phyloP scores from a whole-genome alignment of 2,329 filamentous ascomycete species.

The Apiospora koreana region DNA sequence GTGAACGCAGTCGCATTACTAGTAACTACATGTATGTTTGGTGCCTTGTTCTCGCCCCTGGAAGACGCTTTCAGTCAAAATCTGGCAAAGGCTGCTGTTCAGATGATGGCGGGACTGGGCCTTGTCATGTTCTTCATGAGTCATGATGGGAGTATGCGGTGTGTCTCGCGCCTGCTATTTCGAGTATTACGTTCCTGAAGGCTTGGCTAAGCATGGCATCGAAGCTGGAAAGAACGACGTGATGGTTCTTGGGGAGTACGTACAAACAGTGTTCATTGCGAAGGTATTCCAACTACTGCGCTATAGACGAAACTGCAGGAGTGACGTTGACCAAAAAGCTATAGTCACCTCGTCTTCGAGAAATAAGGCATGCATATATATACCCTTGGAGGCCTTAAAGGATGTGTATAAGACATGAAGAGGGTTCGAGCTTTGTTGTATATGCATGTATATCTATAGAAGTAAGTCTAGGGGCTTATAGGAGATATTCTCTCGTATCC shows the following conservation, averaged over 20 bases:
- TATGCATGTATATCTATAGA: background rate
- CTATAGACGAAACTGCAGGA: too few species aligned
- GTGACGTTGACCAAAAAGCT: too few species aligned
- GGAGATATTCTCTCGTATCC: background rate
- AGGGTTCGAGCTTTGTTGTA: too few species aligned
- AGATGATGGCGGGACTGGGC: background rate
- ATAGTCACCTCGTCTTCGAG: background rate
- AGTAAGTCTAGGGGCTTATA: background rate
- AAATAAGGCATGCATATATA: background rate
- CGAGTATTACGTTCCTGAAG: too few species aligned
- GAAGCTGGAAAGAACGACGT: too few species aligned
- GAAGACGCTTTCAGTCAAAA: too few species aligned
- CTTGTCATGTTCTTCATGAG: background rate
- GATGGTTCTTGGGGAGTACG: background rate
- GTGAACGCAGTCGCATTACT: background rate
- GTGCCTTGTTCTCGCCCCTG: background rate
- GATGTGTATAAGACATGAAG: too few species aligned
- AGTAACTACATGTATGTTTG: background rate
- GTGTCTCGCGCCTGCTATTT: background rate
- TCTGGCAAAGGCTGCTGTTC: background rate
- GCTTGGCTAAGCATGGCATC: too few species aligned
- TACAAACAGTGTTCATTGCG: background rate
- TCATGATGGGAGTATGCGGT: background rate
- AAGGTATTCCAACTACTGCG: too few species aligned
- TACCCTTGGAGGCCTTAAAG: background rate